Base-by-base conservation (phyloP, 306 rosid species). In the Oemleria cerasiformis region DNA sequence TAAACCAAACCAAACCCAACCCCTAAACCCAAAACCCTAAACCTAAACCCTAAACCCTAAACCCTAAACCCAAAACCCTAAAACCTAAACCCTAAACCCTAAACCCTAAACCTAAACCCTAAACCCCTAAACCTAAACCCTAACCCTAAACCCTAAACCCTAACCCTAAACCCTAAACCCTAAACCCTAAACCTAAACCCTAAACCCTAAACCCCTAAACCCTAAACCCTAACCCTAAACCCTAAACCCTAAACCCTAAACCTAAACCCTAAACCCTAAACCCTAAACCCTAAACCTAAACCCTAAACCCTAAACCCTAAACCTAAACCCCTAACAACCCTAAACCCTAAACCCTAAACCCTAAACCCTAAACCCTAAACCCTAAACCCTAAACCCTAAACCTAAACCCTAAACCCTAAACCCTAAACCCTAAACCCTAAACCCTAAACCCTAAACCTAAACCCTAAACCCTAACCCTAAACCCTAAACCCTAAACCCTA, bases 191-290 rank as follows among this genome's bases (percentile, higher is more conserved):
- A 19, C 51, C 49, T n/a, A 9, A 43, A 65, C 4, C 51, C 51
- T 16, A n/a, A 65, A 65, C 42, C 70, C 70, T 53, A 7, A 65
- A 65, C n/a, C 69, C 69, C 69, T 42, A 65, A 65, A 65, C 38
- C 69, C 69, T 65, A 65, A 65, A 65, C 70, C 54, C 51, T 2
- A 65, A 65, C n/a, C 69, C 69, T 17, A 41, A 65, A 65, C 70
- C 70, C 53, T 65, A 65, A 65, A 65, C n/a, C 53, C 70, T 65
- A 65, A 65, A 65, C 70, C 70, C 70, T 41, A 63, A 65, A 65
- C 70, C 54, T 42, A 42, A 64, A 64, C 48, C 69, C 69, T 16
- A 39, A 65, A 65, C 70, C 70, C 70, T 41, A 65, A 42, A 42
- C 54, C 70, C 70, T 20, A 20, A 65, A 65, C 53, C 69, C 54